Conservation (phyloP, 768 basidiomycete species). For the Lentinus tigrinus region DNA sequence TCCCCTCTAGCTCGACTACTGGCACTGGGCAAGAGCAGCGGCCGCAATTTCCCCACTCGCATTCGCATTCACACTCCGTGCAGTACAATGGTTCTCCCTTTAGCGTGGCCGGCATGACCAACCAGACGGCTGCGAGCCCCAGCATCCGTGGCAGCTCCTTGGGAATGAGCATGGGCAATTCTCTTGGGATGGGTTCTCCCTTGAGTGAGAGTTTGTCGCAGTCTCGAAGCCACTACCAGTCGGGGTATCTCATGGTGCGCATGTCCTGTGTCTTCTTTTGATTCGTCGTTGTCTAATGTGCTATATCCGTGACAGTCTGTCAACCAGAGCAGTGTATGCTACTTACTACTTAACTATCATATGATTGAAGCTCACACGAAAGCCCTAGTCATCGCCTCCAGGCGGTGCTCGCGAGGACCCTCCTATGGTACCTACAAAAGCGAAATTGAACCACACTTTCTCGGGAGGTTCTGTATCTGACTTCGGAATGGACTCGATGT, state of each 20-base stretch:
- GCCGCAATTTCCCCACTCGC: slow-evolving; percentile 24
- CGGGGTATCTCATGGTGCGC: slow-evolving; percentile 77
- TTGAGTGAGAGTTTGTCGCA: slow-evolving; percentile 70
- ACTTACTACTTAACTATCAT: neutral
- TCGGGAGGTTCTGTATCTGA: slow-evolving; percentile 64
- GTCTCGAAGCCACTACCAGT: slow-evolving; percentile 74
- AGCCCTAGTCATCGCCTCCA: slow-evolving; percentile 7
- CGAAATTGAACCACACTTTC: slow-evolving; percentile 72
- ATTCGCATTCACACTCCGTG: slow-evolving; percentile 28
- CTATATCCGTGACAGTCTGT: slow-evolving; percentile 45
- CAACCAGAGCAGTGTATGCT: slow-evolving; percentile 55
- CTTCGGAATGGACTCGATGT: slow-evolving; percentile 86
- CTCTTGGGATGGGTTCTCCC: slow-evolving; percentile 39
- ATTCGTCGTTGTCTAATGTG: neutral
- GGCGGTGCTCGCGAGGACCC: slow-evolving; percentile 59
- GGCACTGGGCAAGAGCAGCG: slow-evolving; percentile 22
- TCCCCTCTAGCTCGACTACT: slow-evolving; percentile 10
- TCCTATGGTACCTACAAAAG: slow-evolving; percentile 76
- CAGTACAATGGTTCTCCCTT: slow-evolving; percentile 37
- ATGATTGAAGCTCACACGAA: neutral
- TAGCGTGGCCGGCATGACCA: slow-evolving; percentile 60
- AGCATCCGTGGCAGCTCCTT: slow-evolving; percentile 46
- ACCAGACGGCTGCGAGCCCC: slow-evolving; percentile 49
- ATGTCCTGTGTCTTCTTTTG: neutral
- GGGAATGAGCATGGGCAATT: slow-evolving; percentile 25